Percentiles rank a stretch among this genome's conserved stretches.
Evolutionary conservation across 2,329 filamentous ascomycete species (phyloP).

Genomic region (Tolypocladium amazonense): DNA sequence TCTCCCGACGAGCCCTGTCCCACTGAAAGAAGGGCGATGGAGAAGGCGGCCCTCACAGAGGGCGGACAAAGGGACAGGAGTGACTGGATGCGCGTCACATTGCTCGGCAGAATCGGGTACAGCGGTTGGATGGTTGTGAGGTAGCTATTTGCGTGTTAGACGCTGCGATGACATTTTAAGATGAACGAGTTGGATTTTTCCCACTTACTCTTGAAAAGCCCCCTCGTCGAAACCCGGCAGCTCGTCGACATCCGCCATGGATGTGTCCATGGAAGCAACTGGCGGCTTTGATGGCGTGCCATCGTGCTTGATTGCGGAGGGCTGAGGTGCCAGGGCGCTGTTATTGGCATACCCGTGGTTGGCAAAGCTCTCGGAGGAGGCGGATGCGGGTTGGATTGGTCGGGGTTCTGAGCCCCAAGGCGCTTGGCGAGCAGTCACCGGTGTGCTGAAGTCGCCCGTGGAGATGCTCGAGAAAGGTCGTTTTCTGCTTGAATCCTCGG

Average conservation of each 20-base stretch:
- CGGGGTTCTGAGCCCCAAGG: conserved; percentile 38
- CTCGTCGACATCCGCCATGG: conserved; percentile 21
- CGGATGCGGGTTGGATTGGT: conserved; percentile 29
- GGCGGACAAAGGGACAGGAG: conserved; percentile 45
- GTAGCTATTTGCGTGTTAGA: conserved; percentile 34
- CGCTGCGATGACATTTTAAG: not conserved
- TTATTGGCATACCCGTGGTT: conserved; percentile 23
- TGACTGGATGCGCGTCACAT: conserved; percentile 42
- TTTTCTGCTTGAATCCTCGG: conserved; percentile 26
- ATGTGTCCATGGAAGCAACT: conserved; percentile 21
- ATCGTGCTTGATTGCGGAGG: conserved; percentile 26
- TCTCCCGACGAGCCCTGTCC: conserved; percentile 28
- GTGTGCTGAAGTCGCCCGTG: conserved; percentile 27
- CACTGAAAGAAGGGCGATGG: conserved; percentile 51
- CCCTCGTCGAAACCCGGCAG: conserved; percentile 30
- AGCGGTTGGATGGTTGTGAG: conserved; percentile 54
- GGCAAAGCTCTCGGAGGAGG: conserved; percentile 20
- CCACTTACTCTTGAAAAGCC: conserved; percentile 33
- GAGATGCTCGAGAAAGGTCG: conserved; percentile 39
- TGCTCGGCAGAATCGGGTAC: conserved; percentile 54
- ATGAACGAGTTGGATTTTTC: not conserved
- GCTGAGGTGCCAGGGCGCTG: conserved; percentile 35
- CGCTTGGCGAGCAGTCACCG: conserved; percentile 29
- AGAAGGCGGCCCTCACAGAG: conserved; percentile 51
- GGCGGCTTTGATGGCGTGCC: conserved; percentile 24